A percentile compares a stretch with the other conserved stretches of the same genome.
Conservation (phyloP, 257 asterid genomes). For the Marsdenia floribunda region DNA sequence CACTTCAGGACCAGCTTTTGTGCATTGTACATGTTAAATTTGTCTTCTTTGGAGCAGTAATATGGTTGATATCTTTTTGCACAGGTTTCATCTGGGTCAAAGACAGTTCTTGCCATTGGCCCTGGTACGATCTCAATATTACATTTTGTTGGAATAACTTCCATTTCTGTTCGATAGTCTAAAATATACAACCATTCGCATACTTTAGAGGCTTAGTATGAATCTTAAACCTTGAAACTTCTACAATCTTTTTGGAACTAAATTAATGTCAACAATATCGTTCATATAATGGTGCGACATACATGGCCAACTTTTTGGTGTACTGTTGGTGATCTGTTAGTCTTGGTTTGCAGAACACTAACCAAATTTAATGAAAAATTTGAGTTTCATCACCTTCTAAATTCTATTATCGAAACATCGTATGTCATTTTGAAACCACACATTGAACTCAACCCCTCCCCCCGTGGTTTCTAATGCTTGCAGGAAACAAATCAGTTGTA, state of each 20-base stretch:
- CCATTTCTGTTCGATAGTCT: neutral
- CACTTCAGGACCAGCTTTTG: neutral
- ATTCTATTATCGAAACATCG: neutral
- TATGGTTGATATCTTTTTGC: neutral
- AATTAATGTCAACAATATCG: neutral
- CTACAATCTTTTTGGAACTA: neutral
- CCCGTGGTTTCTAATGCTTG: neutral
- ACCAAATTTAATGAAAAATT: neutral
- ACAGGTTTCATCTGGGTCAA: slow-evolving; percentile 91
- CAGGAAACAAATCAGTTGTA: slow-evolving; percentile 72
- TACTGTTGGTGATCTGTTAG: neutral
- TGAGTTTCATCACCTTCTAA: neutral
- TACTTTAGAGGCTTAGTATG: neutral
- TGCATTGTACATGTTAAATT: neutral
- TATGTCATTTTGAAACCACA: neutral
- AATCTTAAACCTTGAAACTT: neutral
- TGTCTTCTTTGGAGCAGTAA: neutral
- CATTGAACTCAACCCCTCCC: neutral
- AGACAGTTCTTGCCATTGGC: slow-evolving; percentile 90
- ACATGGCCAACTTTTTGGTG: no score
- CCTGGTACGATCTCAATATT: slow-evolving; percentile 55
- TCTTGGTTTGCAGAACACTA: neutral
- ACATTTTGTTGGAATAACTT: neutral
- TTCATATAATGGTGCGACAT: neutral
- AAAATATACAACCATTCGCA: neutral